These are phyloP conservation scores for Lagenidium giganteum DNA, from an alignment of 352 stramenopile species.

Conservation along the genomic window DNA sequence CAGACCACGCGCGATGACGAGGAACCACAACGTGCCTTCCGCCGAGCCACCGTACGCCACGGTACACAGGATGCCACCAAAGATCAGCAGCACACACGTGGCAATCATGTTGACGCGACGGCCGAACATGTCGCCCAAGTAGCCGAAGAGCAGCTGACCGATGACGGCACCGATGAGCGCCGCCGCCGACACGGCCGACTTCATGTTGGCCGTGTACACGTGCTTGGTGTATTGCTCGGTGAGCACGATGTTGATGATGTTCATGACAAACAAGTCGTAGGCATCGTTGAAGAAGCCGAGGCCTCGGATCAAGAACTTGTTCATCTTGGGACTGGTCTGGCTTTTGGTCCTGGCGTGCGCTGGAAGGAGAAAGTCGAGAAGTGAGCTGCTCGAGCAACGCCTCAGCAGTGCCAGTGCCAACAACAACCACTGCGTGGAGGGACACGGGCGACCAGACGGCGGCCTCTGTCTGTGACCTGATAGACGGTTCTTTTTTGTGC, in stretches of 20 bases:
- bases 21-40: slow-evolving; percentile 28
- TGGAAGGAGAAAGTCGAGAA: too few relatives aligned
- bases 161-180: slow-evolving; percentile 28
- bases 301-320: slow-evolving; percentile 31
- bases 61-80: slow-evolving; percentile 28
- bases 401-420: too few relatives aligned
- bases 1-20: slow-evolving; percentile 30
- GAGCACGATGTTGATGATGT: slow-evolving; percentile 41
- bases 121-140: slow-evolving; percentile 30
- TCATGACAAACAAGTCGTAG: slow-evolving; percentile 48
- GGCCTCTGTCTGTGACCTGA: too few relatives aligned
- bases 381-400: too few relatives aligned
- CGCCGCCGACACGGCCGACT: slow-evolving; percentile 26
- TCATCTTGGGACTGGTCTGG: too few relatives aligned
- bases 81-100: slow-evolving; percentile 28
- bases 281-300: slow-evolving; percentile 46
- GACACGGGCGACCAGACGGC: too few relatives aligned
- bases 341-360: too few relatives aligned
- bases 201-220: slow-evolving; percentile 27
- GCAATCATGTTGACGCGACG: slow-evolving; percentile 34
- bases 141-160: slow-evolving; percentile 30
- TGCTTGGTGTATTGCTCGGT: slow-evolving; percentile 28
- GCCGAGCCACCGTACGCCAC: slow-evolving; percentile 24
- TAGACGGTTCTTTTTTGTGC: too few relatives aligned
- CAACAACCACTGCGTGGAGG: too few relatives aligned